Conservation (phyloP, 2,329 filamentous ascomycete genomes). For the Fusarium sp. region DNA sequence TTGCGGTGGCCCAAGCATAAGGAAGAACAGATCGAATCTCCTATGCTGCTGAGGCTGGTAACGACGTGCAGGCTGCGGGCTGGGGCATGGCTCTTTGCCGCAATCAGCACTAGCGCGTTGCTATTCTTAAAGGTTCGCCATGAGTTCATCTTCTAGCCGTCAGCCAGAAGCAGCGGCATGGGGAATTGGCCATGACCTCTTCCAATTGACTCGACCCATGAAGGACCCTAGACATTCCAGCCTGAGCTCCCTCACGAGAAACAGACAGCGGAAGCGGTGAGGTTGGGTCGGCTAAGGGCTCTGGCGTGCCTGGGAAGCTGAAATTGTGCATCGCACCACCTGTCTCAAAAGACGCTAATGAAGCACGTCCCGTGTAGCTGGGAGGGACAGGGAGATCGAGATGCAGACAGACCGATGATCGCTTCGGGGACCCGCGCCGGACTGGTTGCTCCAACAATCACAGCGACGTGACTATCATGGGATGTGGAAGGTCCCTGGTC, state of each 20-base stretch:
- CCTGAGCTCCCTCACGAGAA: not conserved
- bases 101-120: slow-evolving; percentile 25
- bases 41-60: slow-evolving; percentile 21
- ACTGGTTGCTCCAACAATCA: slow-evolving; percentile 3
- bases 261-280: slow-evolving; percentile 36
- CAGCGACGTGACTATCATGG: slow-evolving; percentile 11
- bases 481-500: not conserved
- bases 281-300: slow-evolving; percentile 18
- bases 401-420: slow-evolving; percentile 37
- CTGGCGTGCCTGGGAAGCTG: slow-evolving; percentile 36
- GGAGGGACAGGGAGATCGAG: slow-evolving; percentile 35
- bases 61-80: slow-evolving; percentile 3
- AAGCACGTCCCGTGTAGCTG: slow-evolving; percentile 42
- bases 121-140: slow-evolving; percentile 32
- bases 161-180: not conserved
- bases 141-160: slow-evolving; percentile 17
- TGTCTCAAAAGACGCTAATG: slow-evolving; percentile 27
- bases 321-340: slow-evolving; percentile 36
- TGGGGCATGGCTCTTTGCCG: slow-evolving; percentile 17
- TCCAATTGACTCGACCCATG: not conserved
- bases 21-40: not conserved
- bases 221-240: slow-evolving; percentile 1
- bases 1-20: not conserved
- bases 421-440: slow-evolving; percentile 17
- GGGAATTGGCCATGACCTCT: not conserved